Evolutionary conservation across 768 basidiomycete genomes (phyloP).

Genomic region (Lactarius evosmus): DNA sequence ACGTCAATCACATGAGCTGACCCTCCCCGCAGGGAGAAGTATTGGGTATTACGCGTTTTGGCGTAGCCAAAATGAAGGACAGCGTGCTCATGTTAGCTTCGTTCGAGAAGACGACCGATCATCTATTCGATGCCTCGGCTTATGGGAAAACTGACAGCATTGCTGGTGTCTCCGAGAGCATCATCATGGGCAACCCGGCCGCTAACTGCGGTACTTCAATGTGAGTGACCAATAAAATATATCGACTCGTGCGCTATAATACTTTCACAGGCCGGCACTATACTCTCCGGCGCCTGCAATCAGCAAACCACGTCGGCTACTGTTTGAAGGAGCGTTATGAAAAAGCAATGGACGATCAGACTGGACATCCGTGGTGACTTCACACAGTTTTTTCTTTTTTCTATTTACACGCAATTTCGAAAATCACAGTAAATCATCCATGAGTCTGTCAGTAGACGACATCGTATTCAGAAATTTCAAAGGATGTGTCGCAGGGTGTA

Average conservation of each 20-base stretch:
- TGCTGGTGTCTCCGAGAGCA: conserved; percentile 97
- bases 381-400: conserved; percentile 2
- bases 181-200: conserved; percentile 98
- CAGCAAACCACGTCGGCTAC: conserved; percentile 38
- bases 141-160: conserved; percentile 95
- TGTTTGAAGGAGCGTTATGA: conserved; percentile 42
- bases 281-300: conserved; percentile 38
- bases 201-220: conserved; percentile 93
- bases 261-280: conserved; percentile 39
- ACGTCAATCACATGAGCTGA: neutral
- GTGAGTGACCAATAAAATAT: conserved; percentile 44
- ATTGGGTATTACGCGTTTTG: conserved; percentile 96
- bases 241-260: neutral
- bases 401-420: conserved; percentile 12
- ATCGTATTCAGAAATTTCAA: neutral
- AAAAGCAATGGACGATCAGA: neutral
- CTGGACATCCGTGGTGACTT: neutral
- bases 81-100: conserved; percentile 98
- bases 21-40: conserved; percentile 74
- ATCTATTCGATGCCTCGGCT: conserved; percentile 95
- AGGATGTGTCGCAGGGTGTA: neutral
- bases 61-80: conserved; percentile 99
- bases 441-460: conserved; percentile 9
- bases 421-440: conserved; percentile 5
- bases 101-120: conserved; percentile 99